phyloP scores from a whole-genome alignment of 192 early-diverging fungal genomes.

The Funneliformis mosseae region DNA sequence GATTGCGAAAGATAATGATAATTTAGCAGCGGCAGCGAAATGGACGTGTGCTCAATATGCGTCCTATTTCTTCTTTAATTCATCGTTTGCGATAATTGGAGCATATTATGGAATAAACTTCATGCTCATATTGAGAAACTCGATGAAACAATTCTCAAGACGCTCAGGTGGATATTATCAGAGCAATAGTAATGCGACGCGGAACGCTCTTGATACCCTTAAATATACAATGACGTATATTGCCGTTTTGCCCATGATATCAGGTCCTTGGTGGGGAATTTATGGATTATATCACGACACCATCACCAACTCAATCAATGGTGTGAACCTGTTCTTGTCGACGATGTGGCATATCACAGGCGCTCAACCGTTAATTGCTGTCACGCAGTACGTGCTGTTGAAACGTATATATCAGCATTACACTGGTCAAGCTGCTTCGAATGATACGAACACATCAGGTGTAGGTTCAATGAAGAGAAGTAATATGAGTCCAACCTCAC shows the following conservation, averaged over 20 bases:
- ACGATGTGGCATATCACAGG: constrained; percentile 25
- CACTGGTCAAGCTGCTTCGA: not conserved
- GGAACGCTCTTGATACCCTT: constrained; percentile 17
- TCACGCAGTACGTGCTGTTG: constrained; percentile 20
- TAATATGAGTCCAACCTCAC: not conserved
- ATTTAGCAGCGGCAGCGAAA: not conserved
- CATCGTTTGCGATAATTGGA: not conserved
- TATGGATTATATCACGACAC: not conserved
- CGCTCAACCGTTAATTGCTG: constrained; percentile 19
- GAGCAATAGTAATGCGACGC: not conserved
- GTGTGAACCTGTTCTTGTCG: constrained; percentile 7
- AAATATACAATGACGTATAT: constrained; percentile 34
- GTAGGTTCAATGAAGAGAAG: not conserved
- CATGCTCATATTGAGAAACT: constrained; percentile 6
- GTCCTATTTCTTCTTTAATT: not conserved
- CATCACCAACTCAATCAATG: not conserved
- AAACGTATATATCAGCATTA: constrained; percentile 25
- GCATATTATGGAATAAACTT: constrained; percentile 30
- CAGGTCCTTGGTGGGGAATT: constrained; percentile 25
- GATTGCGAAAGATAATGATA: constrained; percentile 10
- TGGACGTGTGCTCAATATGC: constrained; percentile 23
- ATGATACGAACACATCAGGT: not conserved
- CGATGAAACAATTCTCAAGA: constrained; percentile 19
- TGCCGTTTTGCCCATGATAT: not conserved
- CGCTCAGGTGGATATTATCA: not conserved